phyloP scores from a whole-genome alignment of 768 basidiomycete species.

The Boletus patriciae region DNA sequence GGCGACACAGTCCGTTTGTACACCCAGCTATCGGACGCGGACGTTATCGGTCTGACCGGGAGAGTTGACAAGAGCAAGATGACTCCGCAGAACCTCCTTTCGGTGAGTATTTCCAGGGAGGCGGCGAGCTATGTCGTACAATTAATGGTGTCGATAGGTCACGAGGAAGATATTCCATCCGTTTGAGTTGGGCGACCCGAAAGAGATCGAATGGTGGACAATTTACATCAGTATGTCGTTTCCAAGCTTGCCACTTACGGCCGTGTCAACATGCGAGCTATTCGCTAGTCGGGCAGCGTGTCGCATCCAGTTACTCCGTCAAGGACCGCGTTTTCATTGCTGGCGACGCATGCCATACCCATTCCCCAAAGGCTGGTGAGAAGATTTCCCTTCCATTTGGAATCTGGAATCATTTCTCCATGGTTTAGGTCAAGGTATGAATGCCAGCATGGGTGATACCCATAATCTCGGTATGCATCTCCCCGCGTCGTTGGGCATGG shows the following conservation, averaged over 20 bases:
- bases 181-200: constrained; percentile 48
- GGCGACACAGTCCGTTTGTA: constrained; percentile 68
- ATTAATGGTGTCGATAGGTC: constrained; percentile 37
- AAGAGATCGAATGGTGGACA: constrained; percentile 70
- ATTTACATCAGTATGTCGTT: constrained; percentile 58
- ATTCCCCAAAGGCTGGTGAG: constrained; percentile 64
- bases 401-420: not conserved
- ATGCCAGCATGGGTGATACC: constrained; percentile 73
- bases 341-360: constrained; percentile 73
- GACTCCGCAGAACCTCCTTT: constrained; percentile 51
- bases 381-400: not conserved
- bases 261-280: not conserved
- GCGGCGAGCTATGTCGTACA: not conserved
- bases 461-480: constrained; percentile 58
- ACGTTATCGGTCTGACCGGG: constrained; percentile 46
- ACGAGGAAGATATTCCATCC: constrained; percentile 58
- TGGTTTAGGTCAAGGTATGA: constrained; percentile 69
- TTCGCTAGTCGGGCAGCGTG: constrained; percentile 65
- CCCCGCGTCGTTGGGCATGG: constrained; percentile 36
- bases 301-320: constrained; percentile 61
- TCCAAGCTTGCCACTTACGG: not conserved
- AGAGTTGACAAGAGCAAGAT: constrained; percentile 54
- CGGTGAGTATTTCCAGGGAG: constrained; percentile 35
- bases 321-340: constrained; percentile 72
- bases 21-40: constrained; percentile 58